Base-by-base conservation (phyloP, 352 stramenopile species). In the Detonula confervacea region DNA sequence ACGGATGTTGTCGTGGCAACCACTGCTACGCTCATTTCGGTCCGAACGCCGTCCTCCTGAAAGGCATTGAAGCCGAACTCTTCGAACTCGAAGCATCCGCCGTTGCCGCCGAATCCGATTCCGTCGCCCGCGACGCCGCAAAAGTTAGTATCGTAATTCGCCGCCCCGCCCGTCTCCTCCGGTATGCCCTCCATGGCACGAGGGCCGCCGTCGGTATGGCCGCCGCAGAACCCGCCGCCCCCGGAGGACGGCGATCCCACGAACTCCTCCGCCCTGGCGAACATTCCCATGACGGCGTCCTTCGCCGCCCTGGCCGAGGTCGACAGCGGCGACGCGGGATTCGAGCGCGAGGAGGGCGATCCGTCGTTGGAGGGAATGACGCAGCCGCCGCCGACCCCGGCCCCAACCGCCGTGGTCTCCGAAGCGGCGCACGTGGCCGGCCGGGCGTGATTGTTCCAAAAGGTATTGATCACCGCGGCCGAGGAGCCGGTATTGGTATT, bases 1-100 rank as follows among this genome's bases (percentile, higher is more conserved):
- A n/a, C n/a, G n/a, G n/a, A n/a, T n/a, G n/a, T n/a, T n/a, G n/a
- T n/a, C n/a, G n/a, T n/a, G n/a, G n/a, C n/a, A n/a, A n/a, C n/a
- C n/a, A n/a, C n/a, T n/a, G n/a, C n/a, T n/a, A n/a, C n/a, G n/a
- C n/a, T n/a, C n/a, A n/a, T n/a, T n/a, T n/a, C n/a, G n/a, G n/a
- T n/a, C n/a, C n/a, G n/a, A n/a, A n/a, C n/a, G n/a, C n/a, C n/a
- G n/a, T 24, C n/a, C 29, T 77, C 44, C 37, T 47, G 56, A 52
- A 72, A 72, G 24, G 61, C 47, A 62, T 79, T 79, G 52, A 64
- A 72, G 16, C 59, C 72, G 63, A 73, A 78, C 44, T 78, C 42
- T 51, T 73, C 46, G 37, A 64, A 72, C 16, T 65, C 51, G 11
- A 51, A 60, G 42, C 35, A 39, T n/a, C n/a, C n/a, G n/a, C n/a